Percentiles rank a stretch among this genome's conserved stretches.
Conservation (phyloP, 78 protist species). For the Dictyostelium purpureum region DNA sequence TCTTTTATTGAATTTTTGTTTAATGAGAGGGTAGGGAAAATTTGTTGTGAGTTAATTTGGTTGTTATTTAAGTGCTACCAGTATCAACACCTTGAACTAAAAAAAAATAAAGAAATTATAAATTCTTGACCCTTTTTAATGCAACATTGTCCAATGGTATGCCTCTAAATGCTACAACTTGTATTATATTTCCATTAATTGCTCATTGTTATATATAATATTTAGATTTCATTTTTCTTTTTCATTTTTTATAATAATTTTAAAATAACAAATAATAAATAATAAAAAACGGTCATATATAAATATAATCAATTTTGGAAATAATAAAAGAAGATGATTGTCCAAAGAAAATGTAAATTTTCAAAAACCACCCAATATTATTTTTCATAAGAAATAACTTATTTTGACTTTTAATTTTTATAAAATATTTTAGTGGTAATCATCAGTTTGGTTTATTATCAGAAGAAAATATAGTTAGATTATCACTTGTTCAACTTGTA, state of each 20-base stretch:
- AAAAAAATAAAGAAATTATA: constrained; percentile 38
- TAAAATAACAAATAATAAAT: not conserved
- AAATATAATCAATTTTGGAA: constrained; percentile 1
- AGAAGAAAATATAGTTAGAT: constrained; percentile 66
- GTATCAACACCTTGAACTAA: constrained; percentile 79
- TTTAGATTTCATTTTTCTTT: not conserved
- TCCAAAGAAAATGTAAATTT: constrained; percentile 73
- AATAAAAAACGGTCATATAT: not conserved
- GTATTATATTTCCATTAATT: constrained; percentile 48
- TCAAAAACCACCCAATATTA: not conserved
- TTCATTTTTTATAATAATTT: not conserved
- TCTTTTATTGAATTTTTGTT: constrained; percentile 65
- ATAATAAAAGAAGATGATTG: constrained; percentile 65
- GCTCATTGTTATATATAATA: too few relatives aligned
- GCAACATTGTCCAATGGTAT: constrained; percentile 6
- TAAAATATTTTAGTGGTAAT: constrained; percentile 33
- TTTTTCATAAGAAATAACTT: not conserved
- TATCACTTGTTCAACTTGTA: constrained; percentile 61
- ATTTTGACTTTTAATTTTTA: too few relatives aligned
- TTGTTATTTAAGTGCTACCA: constrained; percentile 64
- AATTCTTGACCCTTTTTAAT: constrained; percentile 41
- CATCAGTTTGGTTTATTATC: constrained; percentile 77
- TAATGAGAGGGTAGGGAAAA: constrained; percentile 11
- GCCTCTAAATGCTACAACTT: constrained; percentile 78
- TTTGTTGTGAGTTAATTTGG: constrained; percentile 19